Conservation (phyloP, 129 eudicot species). For the Erigeron canadensis region DNA sequence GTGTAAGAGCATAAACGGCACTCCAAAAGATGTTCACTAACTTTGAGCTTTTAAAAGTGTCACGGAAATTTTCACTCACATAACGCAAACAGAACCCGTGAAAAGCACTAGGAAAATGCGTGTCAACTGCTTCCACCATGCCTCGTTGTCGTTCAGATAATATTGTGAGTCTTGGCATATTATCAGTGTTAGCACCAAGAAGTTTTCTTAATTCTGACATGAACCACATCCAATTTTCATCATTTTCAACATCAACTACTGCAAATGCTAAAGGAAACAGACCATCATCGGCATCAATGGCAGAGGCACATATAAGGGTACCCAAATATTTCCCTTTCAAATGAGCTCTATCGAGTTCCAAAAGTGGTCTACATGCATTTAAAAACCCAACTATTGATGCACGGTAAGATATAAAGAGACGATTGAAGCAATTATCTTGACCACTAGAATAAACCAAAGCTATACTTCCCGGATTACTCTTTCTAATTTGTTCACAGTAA, state of each 20-base stretch:
- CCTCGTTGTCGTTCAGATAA: slow-evolving; percentile 83
- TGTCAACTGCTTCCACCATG: slow-evolving; percentile 88
- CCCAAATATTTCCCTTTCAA: slow-evolving; percentile 94
- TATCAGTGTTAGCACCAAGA: slow-evolving; percentile 87
- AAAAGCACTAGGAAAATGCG: slow-evolving; percentile 87
- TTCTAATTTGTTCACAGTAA: slow-evolving; percentile 84
- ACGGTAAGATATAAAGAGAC: slow-evolving; percentile 78
- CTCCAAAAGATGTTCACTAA: slow-evolving; percentile 94
- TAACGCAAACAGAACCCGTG: slow-evolving; percentile 88
- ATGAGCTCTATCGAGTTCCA: slow-evolving; percentile 83
- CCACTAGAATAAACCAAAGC: slow-evolving; percentile 78
- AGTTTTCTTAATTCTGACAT: slow-evolving; percentile 94
- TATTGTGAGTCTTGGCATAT: slow-evolving; percentile 90
- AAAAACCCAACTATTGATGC: slow-evolving; percentile 87
- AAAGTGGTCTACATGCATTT: slow-evolving; percentile 89
- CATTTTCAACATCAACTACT: slow-evolving; percentile 78
- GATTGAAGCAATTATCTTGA: slow-evolving; percentile 82
- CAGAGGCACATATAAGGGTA: slow-evolving; percentile 78
- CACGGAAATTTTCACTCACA: slow-evolving; percentile 91
- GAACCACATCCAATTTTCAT: slow-evolving; percentile 99
- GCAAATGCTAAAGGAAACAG: slow-evolving; percentile 96
- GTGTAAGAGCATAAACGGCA: slow-evolving; percentile 91
- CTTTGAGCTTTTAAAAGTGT: slow-evolving; percentile 87
- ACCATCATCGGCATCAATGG: slow-evolving; percentile 83
- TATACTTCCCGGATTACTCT: slow-evolving; percentile 70